phyloP scores from a whole-genome alignment of 2,329 filamentous ascomycete genomes.

The Fusarium dlaminii region DNA sequence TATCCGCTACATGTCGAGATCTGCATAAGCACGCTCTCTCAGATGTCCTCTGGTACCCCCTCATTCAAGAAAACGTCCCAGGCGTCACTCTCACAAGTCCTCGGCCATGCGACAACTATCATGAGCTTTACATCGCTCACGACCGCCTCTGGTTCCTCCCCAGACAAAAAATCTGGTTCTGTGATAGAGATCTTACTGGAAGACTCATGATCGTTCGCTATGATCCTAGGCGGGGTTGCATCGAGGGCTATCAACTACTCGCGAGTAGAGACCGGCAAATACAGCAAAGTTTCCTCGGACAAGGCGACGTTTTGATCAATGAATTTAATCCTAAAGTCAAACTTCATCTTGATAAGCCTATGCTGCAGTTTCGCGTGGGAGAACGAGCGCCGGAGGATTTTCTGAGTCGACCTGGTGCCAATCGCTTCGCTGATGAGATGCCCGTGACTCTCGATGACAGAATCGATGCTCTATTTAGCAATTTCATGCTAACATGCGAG shows the following conservation, averaged over 20 bases:
- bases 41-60: constrained; percentile 76
- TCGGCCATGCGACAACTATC: constrained; percentile 70
- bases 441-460: constrained; percentile 61
- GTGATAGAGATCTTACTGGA: constrained; percentile 76
- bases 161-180: constrained; percentile 85
- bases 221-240: constrained; percentile 75
- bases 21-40: constrained; percentile 68
- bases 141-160: constrained; percentile 87
- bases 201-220: constrained; percentile 82
- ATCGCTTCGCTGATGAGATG: constrained; percentile 60
- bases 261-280: constrained; percentile 67
- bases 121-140: constrained; percentile 77
- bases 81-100: constrained; percentile 61
- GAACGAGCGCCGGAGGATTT: constrained; percentile 3
- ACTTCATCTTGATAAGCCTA: constrained; percentile 78
- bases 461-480: constrained; percentile 66
- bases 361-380: constrained; percentile 64
- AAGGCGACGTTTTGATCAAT: constrained; percentile 74
- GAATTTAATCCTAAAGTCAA: constrained; percentile 75
- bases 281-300: constrained; percentile 71
- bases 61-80: constrained; percentile 76
- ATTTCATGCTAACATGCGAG: constrained; percentile 72
- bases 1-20: constrained; percentile 69
- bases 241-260: constrained; percentile 82
- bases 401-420: constrained; percentile 36